phyloP scores from a whole-genome alignment of 2,329 filamentous ascomycete species.

The Venturia aucupariae region DNA sequence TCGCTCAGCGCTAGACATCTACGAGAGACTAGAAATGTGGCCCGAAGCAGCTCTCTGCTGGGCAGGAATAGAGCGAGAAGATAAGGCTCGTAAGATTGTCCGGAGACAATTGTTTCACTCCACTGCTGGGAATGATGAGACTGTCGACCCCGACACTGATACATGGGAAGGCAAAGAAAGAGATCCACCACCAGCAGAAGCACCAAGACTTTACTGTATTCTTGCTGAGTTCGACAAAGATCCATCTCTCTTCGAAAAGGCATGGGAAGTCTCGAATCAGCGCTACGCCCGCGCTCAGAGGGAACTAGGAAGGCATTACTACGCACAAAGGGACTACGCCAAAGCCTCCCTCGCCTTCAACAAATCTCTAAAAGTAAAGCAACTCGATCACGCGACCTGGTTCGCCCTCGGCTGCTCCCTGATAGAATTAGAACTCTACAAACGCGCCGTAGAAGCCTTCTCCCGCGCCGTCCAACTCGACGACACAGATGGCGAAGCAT shows the following conservation, averaged over 20 bases:
- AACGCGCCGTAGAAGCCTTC: slow-evolving; percentile 75
- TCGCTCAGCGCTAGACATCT: slow-evolving; percentile 86
- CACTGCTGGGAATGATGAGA: slow-evolving; percentile 34
- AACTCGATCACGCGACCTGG: slow-evolving; percentile 77
- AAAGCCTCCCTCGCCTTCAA: slow-evolving; percentile 70
- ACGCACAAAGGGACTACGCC: slow-evolving; percentile 54
- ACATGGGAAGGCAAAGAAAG: slow-evolving; percentile 58
- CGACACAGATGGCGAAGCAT: slow-evolving; percentile 81
- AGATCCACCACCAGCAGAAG: slow-evolving; percentile 65
- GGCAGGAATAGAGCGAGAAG: slow-evolving; percentile 68
- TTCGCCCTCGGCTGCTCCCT: slow-evolving; percentile 82
- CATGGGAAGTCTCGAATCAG: slow-evolving; percentile 75
- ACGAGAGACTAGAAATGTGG: slow-evolving; percentile 88
- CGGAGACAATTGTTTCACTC: slow-evolving; percentile 70
- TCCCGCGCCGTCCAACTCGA: slow-evolving; percentile 74
- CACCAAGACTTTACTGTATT: slow-evolving; percentile 84
- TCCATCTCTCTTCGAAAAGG: slow-evolving; percentile 65
- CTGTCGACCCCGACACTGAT: slow-evolving; percentile 23
- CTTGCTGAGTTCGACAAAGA: slow-evolving; percentile 80
- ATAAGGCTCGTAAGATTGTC: slow-evolving; percentile 69
- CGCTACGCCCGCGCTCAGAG: slow-evolving; percentile 82
- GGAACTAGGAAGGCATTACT: slow-evolving; percentile 71
- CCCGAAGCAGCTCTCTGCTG: slow-evolving; percentile 89
- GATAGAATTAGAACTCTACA: slow-evolving; percentile 66
- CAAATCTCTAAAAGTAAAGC: slow-evolving; percentile 68